Conservation (phyloP, 2,329 filamentous ascomycete genomes). For the Phialophora macrospora region DNA sequence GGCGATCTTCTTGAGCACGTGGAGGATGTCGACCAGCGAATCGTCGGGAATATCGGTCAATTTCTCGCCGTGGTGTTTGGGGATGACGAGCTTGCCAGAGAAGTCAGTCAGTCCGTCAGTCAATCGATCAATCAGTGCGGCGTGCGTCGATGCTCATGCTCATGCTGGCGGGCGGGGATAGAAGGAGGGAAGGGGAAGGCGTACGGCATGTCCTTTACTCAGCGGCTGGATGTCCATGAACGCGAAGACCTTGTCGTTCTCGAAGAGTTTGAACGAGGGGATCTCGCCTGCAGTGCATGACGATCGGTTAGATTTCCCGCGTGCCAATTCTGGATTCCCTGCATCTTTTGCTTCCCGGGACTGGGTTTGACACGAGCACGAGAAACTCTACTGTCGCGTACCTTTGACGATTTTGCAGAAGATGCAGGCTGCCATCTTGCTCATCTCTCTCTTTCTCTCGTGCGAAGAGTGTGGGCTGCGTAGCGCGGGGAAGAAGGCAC, state of each 20-base stretch:
- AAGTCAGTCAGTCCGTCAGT: too few relatives aligned
- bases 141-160: constrained; percentile 4
- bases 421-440: constrained; percentile 69
- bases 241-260: constrained; percentile 89
- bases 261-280: constrained; percentile 93
- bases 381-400: constrained; percentile 40
- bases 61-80: constrained; percentile 91
- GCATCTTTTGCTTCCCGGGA: neutral
- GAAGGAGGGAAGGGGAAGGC: neutral
- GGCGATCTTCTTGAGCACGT: constrained; percentile 85
- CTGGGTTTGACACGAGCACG: too few relatives aligned
- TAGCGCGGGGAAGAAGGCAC: neutral
- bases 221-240: constrained; percentile 96
- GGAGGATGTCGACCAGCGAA: constrained; percentile 78
- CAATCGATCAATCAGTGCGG: too few relatives aligned
- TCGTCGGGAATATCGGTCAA: constrained; percentile 92
- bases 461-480: neutral
- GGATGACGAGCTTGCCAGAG: constrained; percentile 78
- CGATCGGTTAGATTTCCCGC: neutral
- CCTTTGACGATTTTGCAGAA: constrained; percentile 99
- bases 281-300: constrained; percentile 72
- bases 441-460: constrained; percentile 21
- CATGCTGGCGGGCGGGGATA: too few relatives aligned
- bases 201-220: constrained; percentile 84
- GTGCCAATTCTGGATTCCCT: neutral